Percentiles rank a stretch among this genome's conserved stretches.
phyloP scores from a whole-genome alignment of 805 yeast species.

The Monosporozyma solicola region DNA sequence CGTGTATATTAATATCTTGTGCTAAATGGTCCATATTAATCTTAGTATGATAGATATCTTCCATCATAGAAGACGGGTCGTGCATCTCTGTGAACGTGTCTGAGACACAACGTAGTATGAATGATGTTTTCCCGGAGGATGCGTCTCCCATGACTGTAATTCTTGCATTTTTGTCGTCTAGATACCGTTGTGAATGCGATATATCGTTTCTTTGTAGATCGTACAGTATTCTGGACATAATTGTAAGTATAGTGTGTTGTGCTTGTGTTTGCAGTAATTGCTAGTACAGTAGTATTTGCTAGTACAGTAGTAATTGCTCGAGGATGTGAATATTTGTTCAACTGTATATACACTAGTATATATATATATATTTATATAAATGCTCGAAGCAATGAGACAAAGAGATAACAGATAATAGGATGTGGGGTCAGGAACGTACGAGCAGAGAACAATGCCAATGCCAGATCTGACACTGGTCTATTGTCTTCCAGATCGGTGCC shows the following conservation, averaged over 20 bases:
- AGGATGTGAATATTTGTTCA: too few relatives aligned
- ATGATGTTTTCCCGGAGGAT: slow-evolving; percentile 20
- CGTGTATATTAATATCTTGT: background rate
- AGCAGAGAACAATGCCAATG: too few relatives aligned
- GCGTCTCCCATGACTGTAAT: slow-evolving; percentile 22
- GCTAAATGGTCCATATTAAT: background rate
- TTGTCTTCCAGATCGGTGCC: too few relatives aligned
- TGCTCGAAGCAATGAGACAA: background rate
- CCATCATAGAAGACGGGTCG: slow-evolving; percentile 2
- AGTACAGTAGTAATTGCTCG: too few relatives aligned
- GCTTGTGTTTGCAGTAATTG: too few relatives aligned
- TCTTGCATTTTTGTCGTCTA: slow-evolving; percentile 13
- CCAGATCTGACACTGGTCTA: too few relatives aligned
- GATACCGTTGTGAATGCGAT: slow-evolving; percentile 10
- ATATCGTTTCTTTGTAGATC: slow-evolving; percentile 3
- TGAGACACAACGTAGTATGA: slow-evolving; percentile 17
- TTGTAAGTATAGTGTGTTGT: too few relatives aligned
- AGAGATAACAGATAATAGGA: background rate
- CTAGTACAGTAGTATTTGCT: too few relatives aligned
- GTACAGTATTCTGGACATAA: slow-evolving; percentile 4
- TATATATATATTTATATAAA: background rate
- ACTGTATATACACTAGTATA: background rate
- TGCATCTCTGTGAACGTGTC: slow-evolving; percentile 7
- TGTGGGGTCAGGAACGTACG: background rate
- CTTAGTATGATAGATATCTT: slow-evolving; percentile 15